phyloP scores from a whole-genome alignment of 2,329 filamentous ascomycete genomes.

The Aspergillus eucalypticola region DNA sequence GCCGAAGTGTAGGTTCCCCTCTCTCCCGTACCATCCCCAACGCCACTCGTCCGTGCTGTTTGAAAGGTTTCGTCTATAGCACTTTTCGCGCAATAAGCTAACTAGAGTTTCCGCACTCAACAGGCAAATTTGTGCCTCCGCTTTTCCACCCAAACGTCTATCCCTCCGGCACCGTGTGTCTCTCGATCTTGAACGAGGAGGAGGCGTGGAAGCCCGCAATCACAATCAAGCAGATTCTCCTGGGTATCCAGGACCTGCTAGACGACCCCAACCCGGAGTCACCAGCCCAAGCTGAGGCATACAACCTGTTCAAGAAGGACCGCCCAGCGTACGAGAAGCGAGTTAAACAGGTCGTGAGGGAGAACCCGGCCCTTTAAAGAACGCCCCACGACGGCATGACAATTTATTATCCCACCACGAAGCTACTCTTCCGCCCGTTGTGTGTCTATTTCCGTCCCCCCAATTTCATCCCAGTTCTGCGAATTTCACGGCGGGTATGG shows the following conservation, averaged over 20 bases:
- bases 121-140: slow-evolving; percentile 94
- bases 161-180: slow-evolving; percentile 93
- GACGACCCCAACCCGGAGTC: slow-evolving; percentile 97
- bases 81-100: background rate
- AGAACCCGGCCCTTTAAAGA: slow-evolving; percentile 74
- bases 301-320: slow-evolving; percentile 95
- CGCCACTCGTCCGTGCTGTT: no score
- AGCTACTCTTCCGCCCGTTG: background rate
- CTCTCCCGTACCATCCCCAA: background rate
- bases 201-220: slow-evolving; percentile 99
- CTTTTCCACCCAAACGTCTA: slow-evolving; percentile 99
- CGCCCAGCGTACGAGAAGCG: slow-evolving; percentile 82
- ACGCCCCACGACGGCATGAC: background rate
- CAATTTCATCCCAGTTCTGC: background rate
- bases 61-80: no score
- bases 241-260: slow-evolving; percentile 93
- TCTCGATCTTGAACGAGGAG: slow-evolving; percentile 97
- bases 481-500: slow-evolving; percentile 10
- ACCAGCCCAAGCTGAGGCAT: slow-evolving; percentile 94
- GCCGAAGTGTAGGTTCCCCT: slow-evolving; percentile 79
- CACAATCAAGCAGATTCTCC: slow-evolving; percentile 94
- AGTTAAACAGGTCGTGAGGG: slow-evolving; percentile 80
- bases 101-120: slow-evolving; percentile 2
- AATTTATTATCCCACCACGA: background rate
- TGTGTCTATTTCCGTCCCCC: background rate